Evolutionary conservation across 2,329 filamentous ascomycete genomes (phyloP).

Genomic region (Alternaria ventricosa): DNA sequence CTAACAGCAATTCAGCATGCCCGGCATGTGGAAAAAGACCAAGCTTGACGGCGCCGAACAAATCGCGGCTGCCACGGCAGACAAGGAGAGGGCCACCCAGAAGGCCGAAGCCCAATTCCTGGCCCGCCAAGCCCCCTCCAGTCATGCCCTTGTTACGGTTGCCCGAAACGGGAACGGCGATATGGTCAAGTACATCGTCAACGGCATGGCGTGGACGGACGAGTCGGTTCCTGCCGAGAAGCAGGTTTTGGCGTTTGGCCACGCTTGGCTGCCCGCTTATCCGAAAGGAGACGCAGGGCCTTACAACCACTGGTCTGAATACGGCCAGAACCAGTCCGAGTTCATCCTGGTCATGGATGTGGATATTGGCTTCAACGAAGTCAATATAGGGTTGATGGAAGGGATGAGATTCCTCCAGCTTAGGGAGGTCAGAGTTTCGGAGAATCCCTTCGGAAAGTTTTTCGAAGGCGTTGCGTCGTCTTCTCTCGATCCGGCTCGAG

Average conservation of each 20-base stretch:
- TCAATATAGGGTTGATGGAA: neutral
- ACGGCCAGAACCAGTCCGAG: neutral
- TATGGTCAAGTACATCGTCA: neutral
- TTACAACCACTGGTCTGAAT: neutral
- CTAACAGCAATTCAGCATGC: constrained; percentile 3
- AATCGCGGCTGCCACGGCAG: neutral
- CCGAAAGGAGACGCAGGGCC: neutral
- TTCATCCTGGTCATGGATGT: neutral
- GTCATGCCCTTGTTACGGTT: neutral
- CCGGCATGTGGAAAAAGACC: neutral
- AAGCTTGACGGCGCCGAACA: neutral
- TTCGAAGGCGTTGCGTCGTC: neutral
- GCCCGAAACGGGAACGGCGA: neutral
- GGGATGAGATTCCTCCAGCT: neutral
- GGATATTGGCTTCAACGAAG: neutral
- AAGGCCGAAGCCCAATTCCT: neutral
- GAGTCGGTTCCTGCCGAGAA: neutral
- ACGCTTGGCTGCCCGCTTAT: neutral
- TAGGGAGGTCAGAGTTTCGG: neutral
- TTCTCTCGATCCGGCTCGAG: neutral
- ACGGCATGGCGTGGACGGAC: neutral
- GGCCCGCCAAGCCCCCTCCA: neutral
- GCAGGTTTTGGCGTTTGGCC: neutral
- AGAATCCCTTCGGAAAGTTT: neutral
- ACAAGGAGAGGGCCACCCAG: neutral